These are phyloP conservation scores for Ceratobasidium papillatum DNA, from an alignment of 1,284 basidiomycete species.

Conservation along the genomic window DNA sequence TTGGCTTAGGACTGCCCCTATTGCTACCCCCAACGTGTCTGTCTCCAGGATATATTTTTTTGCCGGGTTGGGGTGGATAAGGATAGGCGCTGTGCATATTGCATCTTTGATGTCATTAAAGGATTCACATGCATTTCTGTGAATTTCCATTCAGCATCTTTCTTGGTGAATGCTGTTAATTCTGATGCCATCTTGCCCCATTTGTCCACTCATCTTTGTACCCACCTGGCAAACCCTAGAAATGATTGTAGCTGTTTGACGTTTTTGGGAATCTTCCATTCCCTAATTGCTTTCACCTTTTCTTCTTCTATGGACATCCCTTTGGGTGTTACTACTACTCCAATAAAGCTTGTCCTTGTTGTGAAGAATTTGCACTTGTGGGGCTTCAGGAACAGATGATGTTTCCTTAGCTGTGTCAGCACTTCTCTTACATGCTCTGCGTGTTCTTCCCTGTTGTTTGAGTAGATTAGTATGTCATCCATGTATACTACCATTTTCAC, in stretches of 20 bases:
- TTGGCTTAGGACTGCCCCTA: constrained; percentile 8
- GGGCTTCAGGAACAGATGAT: constrained; percentile 8
- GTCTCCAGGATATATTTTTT: constrained; percentile 14
- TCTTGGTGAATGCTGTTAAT: background rate
- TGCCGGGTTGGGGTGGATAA: background rate
- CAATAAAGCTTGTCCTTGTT: background rate
- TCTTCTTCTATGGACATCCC: background rate
- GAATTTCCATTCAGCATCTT: background rate
- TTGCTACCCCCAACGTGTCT: constrained; percentile 7
- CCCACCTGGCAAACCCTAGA: no score
- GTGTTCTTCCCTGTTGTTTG: constrained; percentile 52
- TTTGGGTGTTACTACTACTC: background rate
- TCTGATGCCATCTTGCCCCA: background rate
- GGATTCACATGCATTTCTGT: background rate
- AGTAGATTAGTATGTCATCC: background rate
- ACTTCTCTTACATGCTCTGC: constrained; percentile 41
- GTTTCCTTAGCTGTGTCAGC: background rate
- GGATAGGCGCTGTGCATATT: no score
- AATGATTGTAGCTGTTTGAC: no score
- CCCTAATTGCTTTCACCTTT: no score
- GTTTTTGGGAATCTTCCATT: no score
- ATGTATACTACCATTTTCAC: no score
- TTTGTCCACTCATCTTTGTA: no score
- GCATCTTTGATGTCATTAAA: background rate
- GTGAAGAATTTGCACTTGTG: constrained; percentile 1